phyloP scores from a whole-genome alignment of 805 yeast species.

The Ogataea thermomethanolica region DNA sequence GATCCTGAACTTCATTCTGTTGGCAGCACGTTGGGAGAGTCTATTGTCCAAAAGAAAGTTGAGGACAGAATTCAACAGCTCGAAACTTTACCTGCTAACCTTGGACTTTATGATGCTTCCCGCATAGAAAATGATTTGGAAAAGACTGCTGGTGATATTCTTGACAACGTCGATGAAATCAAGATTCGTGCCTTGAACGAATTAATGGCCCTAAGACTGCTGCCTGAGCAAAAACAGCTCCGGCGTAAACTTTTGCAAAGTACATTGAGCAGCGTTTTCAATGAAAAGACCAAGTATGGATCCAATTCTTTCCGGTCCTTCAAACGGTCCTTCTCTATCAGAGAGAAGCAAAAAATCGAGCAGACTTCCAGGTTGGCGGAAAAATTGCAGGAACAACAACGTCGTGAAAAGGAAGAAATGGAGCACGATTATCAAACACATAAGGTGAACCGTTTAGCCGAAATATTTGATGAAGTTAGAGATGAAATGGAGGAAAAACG shows the following conservation, averaged over 20 bases:
- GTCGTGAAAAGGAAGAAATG: conserved; percentile 51
- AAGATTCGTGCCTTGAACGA: conserved; percentile 69
- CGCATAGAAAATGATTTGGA: conserved; percentile 31
- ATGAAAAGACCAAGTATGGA: conserved; percentile 45
- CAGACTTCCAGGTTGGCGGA: conserved; percentile 75
- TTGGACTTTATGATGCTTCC: conserved; percentile 54
- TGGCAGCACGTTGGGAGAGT: conserved; percentile 52
- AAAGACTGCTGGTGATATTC: conserved; percentile 41
- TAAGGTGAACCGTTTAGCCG: conserved; percentile 41
- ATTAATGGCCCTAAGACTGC: conserved; percentile 60
- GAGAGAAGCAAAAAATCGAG: conserved; percentile 66
- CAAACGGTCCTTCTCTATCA: conserved; percentile 62
- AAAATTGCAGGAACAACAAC: conserved; percentile 70
- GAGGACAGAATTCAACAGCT: conserved; percentile 56
- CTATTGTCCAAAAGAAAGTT: conserved; percentile 49
- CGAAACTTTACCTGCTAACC: conserved; percentile 63
- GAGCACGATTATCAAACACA: conserved; percentile 50
- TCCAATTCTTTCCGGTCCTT: conserved; percentile 57
- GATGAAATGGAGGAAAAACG: conserved; percentile 32
- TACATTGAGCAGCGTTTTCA: conserved; percentile 40
- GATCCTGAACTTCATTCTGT: conserved; percentile 40
- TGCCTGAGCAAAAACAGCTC: conserved; percentile 66
- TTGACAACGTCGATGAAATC: conserved; percentile 48
- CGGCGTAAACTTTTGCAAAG: conserved; percentile 54
- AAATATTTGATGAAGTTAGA: conserved; percentile 29